Evolutionary conservation across 768 basidiomycete species (phyloP).

Genomic region (Omphalotus guepiniiformis): DNA sequence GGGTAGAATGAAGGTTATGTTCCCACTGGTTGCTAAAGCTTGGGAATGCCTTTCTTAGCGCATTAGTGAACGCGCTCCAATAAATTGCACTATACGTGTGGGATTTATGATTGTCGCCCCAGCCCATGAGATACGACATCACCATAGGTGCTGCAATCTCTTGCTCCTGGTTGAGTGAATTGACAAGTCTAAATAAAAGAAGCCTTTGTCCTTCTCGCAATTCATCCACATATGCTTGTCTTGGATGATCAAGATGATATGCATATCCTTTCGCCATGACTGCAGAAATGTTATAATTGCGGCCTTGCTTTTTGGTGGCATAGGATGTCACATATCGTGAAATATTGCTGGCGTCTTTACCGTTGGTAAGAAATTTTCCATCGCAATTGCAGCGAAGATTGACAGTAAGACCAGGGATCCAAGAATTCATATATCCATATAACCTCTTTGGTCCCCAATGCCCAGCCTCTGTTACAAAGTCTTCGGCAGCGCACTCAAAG

Average conservation of each 20-base stretch:
- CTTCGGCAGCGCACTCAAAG: conserved; percentile 16
- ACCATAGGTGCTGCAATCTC: conserved; percentile 36
- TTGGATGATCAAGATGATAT: conserved; percentile 20
- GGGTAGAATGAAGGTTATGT: neutral
- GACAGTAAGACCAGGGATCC: conserved; percentile 20
- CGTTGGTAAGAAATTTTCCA: conserved; percentile 32
- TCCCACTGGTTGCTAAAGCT: conserved; percentile 10
- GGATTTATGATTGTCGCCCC: conserved; percentile 32
- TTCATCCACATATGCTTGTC: conserved; percentile 17
- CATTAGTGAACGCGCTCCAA: conserved; percentile 24
- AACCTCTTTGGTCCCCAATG: conserved; percentile 23
- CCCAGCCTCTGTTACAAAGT: conserved; percentile 22
- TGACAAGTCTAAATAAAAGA: conserved; percentile 26
- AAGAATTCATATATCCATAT: conserved; percentile 23
- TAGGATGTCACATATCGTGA: conserved; percentile 37
- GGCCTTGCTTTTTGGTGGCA: conserved; percentile 34
- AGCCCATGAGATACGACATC: conserved; percentile 39
- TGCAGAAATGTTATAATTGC: conserved; percentile 31
- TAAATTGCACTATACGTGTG: conserved; percentile 33
- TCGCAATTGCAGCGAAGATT: conserved; percentile 32
- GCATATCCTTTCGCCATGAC: conserved; percentile 28
- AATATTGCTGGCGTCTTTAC: conserved; percentile 26
- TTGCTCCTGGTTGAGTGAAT: conserved; percentile 32
- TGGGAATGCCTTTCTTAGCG: conserved; percentile 20
- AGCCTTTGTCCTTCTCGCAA: conserved; percentile 24